These are phyloP conservation scores for Salinomyces thailandicus DNA, from an alignment of 2,329 filamentous ascomycete species.

Conservation along the genomic window DNA sequence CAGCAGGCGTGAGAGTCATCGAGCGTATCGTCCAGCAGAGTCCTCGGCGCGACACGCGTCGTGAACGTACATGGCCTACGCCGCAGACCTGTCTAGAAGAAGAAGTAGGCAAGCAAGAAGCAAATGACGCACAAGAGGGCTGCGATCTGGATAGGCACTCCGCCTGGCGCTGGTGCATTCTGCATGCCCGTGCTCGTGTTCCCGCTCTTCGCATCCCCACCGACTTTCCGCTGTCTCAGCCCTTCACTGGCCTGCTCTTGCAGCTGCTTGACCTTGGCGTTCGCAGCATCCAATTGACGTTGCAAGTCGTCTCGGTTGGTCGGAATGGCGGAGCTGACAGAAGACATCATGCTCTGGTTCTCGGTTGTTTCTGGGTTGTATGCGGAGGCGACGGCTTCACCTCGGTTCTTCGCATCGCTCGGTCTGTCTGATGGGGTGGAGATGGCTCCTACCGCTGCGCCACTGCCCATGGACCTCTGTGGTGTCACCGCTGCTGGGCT, in stretches of 20 bases:
- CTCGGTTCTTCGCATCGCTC: constrained; percentile 29
- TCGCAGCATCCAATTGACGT: constrained; percentile 62
- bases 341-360: constrained; percentile 20
- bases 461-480: constrained; percentile 21
- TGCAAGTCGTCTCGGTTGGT: constrained; percentile 53
- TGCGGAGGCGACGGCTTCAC: constrained; percentile 32
- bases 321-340: constrained; percentile 39
- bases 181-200: constrained; percentile 13
- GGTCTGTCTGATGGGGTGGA: constrained; percentile 26
- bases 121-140: constrained; percentile 76
- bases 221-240: constrained; percentile 64
- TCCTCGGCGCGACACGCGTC: too few species aligned
- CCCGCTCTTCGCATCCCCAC: constrained; percentile 4
- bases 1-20: too few species aligned
- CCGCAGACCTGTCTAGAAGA: constrained; percentile 68
- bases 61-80: too few species aligned
- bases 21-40: too few species aligned
- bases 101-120: constrained; percentile 90
- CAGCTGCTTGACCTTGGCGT: constrained; percentile 59
- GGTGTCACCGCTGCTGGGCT: constrained; percentile 42
- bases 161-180: constrained; percentile 38
- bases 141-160: constrained; percentile 77
- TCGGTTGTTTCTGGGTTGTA: constrained; percentile 30
- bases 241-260: constrained; percentile 57
- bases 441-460: constrained; percentile 10